Base-by-base conservation (phyloP, 495 filamentous ascomycete species). In the Penicillium pulvis region DNA sequence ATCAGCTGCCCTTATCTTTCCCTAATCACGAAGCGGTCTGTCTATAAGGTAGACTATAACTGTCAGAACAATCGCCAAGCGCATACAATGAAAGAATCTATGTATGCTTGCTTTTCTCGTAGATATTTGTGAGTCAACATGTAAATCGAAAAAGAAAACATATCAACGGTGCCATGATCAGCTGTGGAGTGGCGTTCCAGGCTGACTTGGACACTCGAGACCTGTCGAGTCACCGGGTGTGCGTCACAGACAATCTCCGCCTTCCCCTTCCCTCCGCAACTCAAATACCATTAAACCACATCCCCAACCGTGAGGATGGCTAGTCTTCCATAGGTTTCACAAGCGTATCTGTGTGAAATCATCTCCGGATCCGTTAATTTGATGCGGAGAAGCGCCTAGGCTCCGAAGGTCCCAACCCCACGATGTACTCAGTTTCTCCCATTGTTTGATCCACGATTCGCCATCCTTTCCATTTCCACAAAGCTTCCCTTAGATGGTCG, bases 331-430 rank as follows among this genome's bases (percentile, higher is more conserved):
- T 65, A 64, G 26, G 62, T 55, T 57, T 51, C 55, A 61, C 20
- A 23, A 23, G 1, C 60, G 64, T 62, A 62, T 53, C 58, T 68
- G 60, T 62, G 70, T 76, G 64, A 65, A 66, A 44, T 55, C 56
- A 30, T 26, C 41, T n/a, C 30, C 42, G n/a, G 49, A 46, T 58
- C 30, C n/a, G 41, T 41, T 44, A 23, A 36, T 49, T 77, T 52
- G 60, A 73, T 79, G 76, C 75, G 76, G 75, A 77, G 75, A 78
- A 78, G 75, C 73, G 74, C 66, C 58, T 65, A 63, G 57, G 55
- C 68, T 67, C 64, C 61, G 51, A 72, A 65, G 62, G 66, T 67
- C 66, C 70, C 60, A 64, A 49, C 57, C 64, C 67, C 67, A 62
- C 61, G 59, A 74, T 73, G 67, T 64, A 49, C 60, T 49, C 60